Evolutionary conservation across 1,284 basidiomycete genomes (phyloP), one percentile per base, ranked within the genome.

Genomic region (Retiboletus flavoniger): DNA sequence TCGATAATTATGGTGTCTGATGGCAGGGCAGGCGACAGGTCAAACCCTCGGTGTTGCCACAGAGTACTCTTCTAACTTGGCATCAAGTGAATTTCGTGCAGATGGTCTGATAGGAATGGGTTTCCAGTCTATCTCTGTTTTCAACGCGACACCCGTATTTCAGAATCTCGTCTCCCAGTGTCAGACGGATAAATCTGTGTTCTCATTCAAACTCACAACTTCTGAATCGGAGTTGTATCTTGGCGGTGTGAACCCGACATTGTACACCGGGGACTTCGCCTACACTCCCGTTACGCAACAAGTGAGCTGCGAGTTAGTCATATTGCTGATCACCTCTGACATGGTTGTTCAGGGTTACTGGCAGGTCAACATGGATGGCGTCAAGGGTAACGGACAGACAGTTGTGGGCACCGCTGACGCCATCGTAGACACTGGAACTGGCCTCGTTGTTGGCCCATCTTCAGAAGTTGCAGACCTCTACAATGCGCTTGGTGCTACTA

Each of bases 391-490:
- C 17, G 59, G 54, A 7, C 36, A 53, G 32, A 32, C 57, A 0
- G 26, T 63, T 13, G 11, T 62, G 46, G 56, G 19, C 11, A 26
- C 38, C 7, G 13, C 60, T 16, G 48, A 56, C 16, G 69, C 70
- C 21, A 68, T 76, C 64, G 71, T 77, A 53, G 75, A 78, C 60
- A 73, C 70, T 8, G 74, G 76, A 51, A 75, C 77, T 19, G 76
- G 80, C 47, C 66, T 81, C 61, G 72, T 83, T 63, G 70, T 78
- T 43, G 81, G 78, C 36, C 75, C 75, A 11, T 73, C 76, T 5
- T 57, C 72, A 19, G 67, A 72, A 7, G 75, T 81, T 13, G 67
- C 65, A 34, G 53, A 54, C 10, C 67, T 84, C 55, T 79, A 80
- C 69, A 8, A 5, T 0, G 40, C 29, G 0, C 36, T 62, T 16